Base-by-base conservation (phyloP, 257 asterid species). In the Ilex aquifolium region DNA sequence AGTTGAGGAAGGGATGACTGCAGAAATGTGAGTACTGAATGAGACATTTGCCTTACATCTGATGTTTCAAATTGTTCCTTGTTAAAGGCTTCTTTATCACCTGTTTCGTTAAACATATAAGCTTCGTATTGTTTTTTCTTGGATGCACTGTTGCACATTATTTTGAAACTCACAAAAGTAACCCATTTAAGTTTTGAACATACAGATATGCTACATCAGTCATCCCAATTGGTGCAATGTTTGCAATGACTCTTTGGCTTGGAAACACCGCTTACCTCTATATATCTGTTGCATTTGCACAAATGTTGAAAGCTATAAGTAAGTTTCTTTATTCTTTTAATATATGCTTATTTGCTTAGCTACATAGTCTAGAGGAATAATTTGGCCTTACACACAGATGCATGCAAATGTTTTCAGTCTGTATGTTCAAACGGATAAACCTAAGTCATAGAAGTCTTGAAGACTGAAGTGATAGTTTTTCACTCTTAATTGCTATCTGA, bases 251-350 rank as follows among this genome's bases (percentile, higher is more conserved):
- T 50, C 97, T 92, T 60, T 92, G 99, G 99, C 95, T 92, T 6
- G 97, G 99, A 69, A 92, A 92, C 86, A 92, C 99, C 42, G 99
- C 99, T 63, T 92, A 92, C 85, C 97, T 91, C 71, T 91, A 91
- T 74, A 91, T 91, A 69, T 91, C 98, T 16, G 98, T 91, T 78
- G 74, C 98, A 48, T 91, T 91, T 83, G 98, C 98, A 72, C 99
- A 92, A 60, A 92, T 92, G 99, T 60, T 92, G 85, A 92, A 92
- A 77, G 99, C 99, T 62, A 83, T 92, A 74, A 92, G 99, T 92
- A 83, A 72, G 99, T 86, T 58, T 57, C 59, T 27, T 49, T 49
- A 40, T 8, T 51, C 59, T 40, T 61, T 65, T 64, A 57, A 53
- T 53, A 5, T 21, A n/a, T 53, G 30, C 11, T 4, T 53, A 53